Percentiles rank a stretch among this genome's conserved stretches.
Evolutionary conservation across 2,329 filamentous ascomycete genomes (phyloP).

Genomic region (Ascochyta rabiei): DNA sequence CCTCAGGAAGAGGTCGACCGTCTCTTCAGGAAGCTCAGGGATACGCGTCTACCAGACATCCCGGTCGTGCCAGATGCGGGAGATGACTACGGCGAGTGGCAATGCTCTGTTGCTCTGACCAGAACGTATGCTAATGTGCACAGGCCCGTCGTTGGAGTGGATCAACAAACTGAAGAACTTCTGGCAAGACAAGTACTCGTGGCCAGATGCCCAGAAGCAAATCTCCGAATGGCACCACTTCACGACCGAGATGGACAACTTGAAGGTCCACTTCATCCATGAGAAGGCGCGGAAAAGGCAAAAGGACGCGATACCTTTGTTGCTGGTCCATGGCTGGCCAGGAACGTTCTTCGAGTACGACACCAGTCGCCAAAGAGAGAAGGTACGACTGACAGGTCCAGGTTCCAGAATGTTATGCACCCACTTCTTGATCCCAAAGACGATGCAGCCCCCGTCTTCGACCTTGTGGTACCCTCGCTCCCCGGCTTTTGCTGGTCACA

Average conservation of each 20-base stretch:
- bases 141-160: constrained; percentile 41
- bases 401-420: constrained; percentile 45
- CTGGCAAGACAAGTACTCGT: constrained; percentile 46
- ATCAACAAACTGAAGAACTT: constrained; percentile 41
- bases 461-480: constrained; percentile 64
- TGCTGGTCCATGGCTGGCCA: constrained; percentile 55
- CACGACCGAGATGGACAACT: constrained; percentile 42
- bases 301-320: constrained; percentile 50
- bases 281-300: constrained; percentile 31
- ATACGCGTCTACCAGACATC: constrained; percentile 40
- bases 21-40: constrained; percentile 44
- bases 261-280: constrained; percentile 51
- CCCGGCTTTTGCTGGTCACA: constrained; percentile 46
- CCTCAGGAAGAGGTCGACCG: constrained; percentile 44
- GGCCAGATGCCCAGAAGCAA: constrained; percentile 38
- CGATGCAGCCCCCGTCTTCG: constrained; percentile 51
- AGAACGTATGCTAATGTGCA: not conserved
- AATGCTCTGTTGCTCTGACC: not conserved
- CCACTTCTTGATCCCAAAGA: constrained; percentile 42
- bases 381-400: not conserved
- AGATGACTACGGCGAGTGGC: constrained; percentile 38
- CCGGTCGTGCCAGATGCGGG: constrained; percentile 47
- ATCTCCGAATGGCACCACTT: constrained; percentile 46
- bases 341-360: constrained; percentile 52
- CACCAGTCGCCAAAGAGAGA: not conserved